Evolutionary conservation across 2,329 filamentous ascomycete species (phyloP).

Genomic region (Chalaropsis ovoidea): DNA sequence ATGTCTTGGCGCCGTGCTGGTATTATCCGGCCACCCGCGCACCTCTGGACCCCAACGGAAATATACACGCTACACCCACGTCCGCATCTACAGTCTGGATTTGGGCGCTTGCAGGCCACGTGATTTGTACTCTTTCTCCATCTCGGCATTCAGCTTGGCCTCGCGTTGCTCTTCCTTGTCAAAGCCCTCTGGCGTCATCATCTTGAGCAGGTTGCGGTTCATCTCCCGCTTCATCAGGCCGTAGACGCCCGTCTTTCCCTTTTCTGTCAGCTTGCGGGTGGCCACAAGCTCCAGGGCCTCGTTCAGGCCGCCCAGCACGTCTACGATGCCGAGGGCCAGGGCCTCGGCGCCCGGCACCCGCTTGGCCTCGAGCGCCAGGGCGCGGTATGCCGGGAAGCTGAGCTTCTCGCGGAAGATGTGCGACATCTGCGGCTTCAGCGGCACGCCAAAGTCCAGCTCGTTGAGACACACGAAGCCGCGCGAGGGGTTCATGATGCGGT

Average conservation of each 20-base stretch:
- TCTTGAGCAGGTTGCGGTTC: slow-evolving; percentile 54
- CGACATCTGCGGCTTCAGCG: slow-evolving; percentile 64
- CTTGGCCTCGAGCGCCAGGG: slow-evolving; percentile 61
- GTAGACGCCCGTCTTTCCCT: slow-evolving; percentile 57
- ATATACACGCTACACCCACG: not conserved
- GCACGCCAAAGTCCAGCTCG: slow-evolving; percentile 68
- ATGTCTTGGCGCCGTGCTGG: not conserved
- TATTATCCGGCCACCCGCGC: not conserved
- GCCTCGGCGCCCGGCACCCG: slow-evolving; percentile 56
- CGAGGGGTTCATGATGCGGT: slow-evolving; percentile 61
- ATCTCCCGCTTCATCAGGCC: slow-evolving; percentile 64
- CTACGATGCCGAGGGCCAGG: slow-evolving; percentile 56
- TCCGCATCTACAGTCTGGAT: slow-evolving; percentile 29
- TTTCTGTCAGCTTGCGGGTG: slow-evolving; percentile 49
- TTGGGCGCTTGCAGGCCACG: slow-evolving; percentile 30
- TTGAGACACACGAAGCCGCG: slow-evolving; percentile 71
- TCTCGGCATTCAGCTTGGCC: slow-evolving; percentile 40
- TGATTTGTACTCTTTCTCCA: slow-evolving; percentile 34
- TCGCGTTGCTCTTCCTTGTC: slow-evolving; percentile 41
- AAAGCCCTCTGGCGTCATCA: slow-evolving; percentile 45
- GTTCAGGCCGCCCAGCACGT: slow-evolving; percentile 54
- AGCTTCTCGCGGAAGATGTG: slow-evolving; percentile 64
- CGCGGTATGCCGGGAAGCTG: slow-evolving; percentile 45
- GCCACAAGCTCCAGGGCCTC: slow-evolving; percentile 52
- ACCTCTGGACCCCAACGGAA: not conserved